Percentiles rank a stretch among this genome's conserved stretches.
Conservation (phyloP, 805 yeast genomes). For the Zygoascus biomembranicola region DNA sequence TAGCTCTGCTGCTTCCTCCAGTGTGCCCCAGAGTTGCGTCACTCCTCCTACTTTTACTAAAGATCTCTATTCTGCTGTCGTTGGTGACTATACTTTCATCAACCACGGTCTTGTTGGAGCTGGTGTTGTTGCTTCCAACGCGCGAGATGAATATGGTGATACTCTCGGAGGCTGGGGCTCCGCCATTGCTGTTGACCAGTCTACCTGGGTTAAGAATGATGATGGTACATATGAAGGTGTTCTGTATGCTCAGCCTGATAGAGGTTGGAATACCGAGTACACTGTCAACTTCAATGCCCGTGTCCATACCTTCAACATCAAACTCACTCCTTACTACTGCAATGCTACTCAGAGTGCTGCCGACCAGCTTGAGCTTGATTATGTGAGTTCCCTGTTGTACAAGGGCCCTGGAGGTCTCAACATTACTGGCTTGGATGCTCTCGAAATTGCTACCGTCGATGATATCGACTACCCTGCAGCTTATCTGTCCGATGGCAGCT, state of each 20-base stretch:
- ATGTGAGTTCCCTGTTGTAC: constrained; percentile 4
- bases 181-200: constrained; percentile 11
- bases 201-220: constrained; percentile 1
- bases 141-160: constrained; percentile 11
- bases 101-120: constrained; percentile 15
- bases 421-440: constrained; percentile 14
- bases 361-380: constrained; percentile 6
- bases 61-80: not conserved
- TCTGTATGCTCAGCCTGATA: constrained; percentile 14
- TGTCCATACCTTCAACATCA: constrained; percentile 7
- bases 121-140: constrained; percentile 11
- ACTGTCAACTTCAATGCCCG: constrained; percentile 12
- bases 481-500: not conserved
- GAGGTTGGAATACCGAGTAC: constrained; percentile 15
- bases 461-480: constrained; percentile 13
- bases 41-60: not conserved
- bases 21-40: not conserved
- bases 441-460: constrained; percentile 3
- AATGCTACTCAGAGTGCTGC: not conserved
- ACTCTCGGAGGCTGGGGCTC: constrained; percentile 16
- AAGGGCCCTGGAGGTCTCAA: constrained; percentile 10
- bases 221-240: constrained; percentile 10
- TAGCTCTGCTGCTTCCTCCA: not conserved
- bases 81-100: constrained; percentile 5
- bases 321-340: constrained; percentile 10